phyloP scores from a whole-genome alignment of 495 filamentous ascomycete genomes.

The Penicillium samsonianum region DNA sequence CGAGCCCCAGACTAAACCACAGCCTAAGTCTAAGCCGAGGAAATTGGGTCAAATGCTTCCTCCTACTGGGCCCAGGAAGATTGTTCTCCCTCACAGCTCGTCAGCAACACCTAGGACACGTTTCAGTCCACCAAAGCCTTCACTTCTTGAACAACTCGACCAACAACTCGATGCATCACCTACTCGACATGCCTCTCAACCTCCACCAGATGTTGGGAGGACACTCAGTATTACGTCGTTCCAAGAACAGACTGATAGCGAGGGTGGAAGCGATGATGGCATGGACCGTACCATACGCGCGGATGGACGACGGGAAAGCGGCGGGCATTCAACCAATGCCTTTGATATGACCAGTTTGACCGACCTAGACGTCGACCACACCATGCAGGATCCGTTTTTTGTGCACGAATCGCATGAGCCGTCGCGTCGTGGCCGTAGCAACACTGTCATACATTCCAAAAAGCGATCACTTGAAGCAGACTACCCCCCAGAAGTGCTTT shows the following conservation, averaged over 20 bases:
- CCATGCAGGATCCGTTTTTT: constrained; percentile 39
- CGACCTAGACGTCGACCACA: constrained; percentile 36
- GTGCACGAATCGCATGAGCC: constrained; percentile 6
- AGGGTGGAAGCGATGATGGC: constrained; percentile 25
- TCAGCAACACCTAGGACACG: constrained; percentile 44
- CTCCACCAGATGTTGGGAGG: constrained; percentile 31
- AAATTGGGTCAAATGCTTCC: constrained; percentile 37
- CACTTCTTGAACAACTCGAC: constrained; percentile 45
- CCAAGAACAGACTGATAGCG: constrained; percentile 26
- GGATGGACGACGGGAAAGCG: constrained; percentile 29
- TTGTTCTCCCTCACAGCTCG: constrained; percentile 41
- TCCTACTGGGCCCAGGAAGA: constrained; percentile 35
- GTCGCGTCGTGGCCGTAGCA: constrained; percentile 14
- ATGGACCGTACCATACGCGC: constrained; percentile 30
- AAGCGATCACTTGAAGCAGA: constrained; percentile 44
- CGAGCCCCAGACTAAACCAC: constrained; percentile 17
- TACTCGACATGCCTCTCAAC: constrained; percentile 38
- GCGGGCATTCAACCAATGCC: constrained; percentile 30
- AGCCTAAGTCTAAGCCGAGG: constrained; percentile 24
- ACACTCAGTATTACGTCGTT: constrained; percentile 26
- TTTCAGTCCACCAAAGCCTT: constrained; percentile 49
- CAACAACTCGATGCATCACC: constrained; percentile 45
- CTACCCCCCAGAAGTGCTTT: constrained; percentile 44
- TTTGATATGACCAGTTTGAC: constrained; percentile 43
- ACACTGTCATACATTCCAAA: constrained; percentile 30